Evolutionary conservation across 306 rosid species (phyloP).

Genomic region (Lablab purpureus): DNA sequence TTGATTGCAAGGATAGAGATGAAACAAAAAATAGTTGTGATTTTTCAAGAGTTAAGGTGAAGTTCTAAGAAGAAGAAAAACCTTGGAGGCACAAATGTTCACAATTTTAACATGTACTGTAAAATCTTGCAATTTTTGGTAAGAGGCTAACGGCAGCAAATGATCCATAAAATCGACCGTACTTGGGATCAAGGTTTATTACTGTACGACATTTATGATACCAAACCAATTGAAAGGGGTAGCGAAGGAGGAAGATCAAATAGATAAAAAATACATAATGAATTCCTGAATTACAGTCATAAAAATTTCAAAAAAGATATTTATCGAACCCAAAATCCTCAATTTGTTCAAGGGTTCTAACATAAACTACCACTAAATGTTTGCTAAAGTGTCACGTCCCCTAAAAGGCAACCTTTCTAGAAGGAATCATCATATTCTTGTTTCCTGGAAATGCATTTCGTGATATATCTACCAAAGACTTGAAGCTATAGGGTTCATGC

Average conservation of each 20-base stretch:
- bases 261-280: neutral
- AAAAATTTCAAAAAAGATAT: conserved; percentile 2
- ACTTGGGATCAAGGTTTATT: neutral
- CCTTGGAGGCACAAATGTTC: neutral
- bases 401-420: conserved; percentile 65
- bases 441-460: conserved; percentile 80
- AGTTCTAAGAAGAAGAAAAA: no score
- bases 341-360: conserved; percentile 24
- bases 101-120: neutral
- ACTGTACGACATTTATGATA: conserved; percentile 17
- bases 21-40: no score
- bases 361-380: conserved; percentile 45
- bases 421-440: conserved; percentile 70
- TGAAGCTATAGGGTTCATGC: conserved; percentile 90
- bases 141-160: conserved; percentile 14
- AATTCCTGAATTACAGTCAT: conserved; percentile 5
- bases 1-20: neutral
- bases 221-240: neutral
- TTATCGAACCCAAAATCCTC: conserved; percentile 23
- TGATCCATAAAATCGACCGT: neutral
- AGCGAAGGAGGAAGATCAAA: neutral
- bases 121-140: neutral
- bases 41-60: no score
- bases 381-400: conserved; percentile 31
- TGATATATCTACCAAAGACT: conserved; percentile 79